Evolutionary conservation across 108 stramenopile genomes (phyloP).

Genomic region (Epithemia pelagica): DNA sequence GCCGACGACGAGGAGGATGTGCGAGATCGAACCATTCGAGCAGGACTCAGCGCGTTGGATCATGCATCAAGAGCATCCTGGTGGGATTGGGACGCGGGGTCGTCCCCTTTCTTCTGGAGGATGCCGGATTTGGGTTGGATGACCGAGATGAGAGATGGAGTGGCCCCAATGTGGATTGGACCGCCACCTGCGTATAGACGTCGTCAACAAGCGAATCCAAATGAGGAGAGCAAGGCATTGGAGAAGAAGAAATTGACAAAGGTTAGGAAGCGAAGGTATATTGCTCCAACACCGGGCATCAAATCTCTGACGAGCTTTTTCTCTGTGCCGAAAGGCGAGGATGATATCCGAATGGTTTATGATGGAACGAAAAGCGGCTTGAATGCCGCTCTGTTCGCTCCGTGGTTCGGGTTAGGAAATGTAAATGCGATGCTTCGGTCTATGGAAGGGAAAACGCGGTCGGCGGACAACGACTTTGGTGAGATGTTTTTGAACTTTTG

Average conservation of each 20-base stretch:
- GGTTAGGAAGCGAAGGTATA: not conserved
- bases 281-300: slow-evolving; percentile 14
- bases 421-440: slow-evolving; percentile 14
- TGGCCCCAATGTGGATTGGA: not conserved
- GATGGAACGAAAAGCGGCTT: slow-evolving; percentile 30
- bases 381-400: slow-evolving; percentile 27
- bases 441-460: slow-evolving; percentile 10
- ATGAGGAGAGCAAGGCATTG: not conserved
- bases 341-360: slow-evolving; percentile 40
- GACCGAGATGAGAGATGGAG: not conserved
- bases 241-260: not conserved
- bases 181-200: not conserved
- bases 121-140: slow-evolving; percentile 15
- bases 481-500: slow-evolving; percentile 41
- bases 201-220: not conserved
- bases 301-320: not conserved
- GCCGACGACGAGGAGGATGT: not conserved
- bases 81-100: slow-evolving; percentile 38
- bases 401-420: slow-evolving; percentile 28
- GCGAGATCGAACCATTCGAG: not conserved
- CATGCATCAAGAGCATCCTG: slow-evolving; percentile 12
- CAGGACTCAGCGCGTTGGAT: slow-evolving; percentile 3
- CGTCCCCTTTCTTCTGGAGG: slow-evolving; percentile 28
- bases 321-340: slow-evolving; percentile 14
- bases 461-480: slow-evolving; percentile 31